Base-by-base conservation (phyloP, 176 grass and related monocot species). In the Melocanna baccifera region DNA sequence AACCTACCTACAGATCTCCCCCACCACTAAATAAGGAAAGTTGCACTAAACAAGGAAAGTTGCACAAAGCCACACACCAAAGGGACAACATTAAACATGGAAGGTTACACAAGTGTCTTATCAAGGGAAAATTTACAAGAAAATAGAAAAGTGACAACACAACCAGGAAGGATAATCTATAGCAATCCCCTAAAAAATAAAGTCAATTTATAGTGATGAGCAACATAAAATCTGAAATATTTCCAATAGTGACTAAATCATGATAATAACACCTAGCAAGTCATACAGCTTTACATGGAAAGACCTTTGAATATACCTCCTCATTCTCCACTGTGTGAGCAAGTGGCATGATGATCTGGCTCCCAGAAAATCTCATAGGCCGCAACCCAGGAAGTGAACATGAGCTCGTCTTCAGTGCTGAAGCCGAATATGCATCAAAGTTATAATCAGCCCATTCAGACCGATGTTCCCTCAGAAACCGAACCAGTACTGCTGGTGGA, bases 401-500 rank as follows among this genome's bases (percentile, higher is more conserved):
- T 73, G 84, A 65, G 19, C 83, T 85, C 3, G 91, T 59, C 80
- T 96, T 99, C 9, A 96, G 62, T 7, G 91, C 81, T 82, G 88
- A 87, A 51, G 97, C 91, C 26, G 84, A 99, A 89, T 99, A 99
- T 12, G 91, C 90, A 88, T 99, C 97, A 2, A 99, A 81, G 83
- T 89, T 92, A 83, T 96, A 99, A 91, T 99, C 97, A 52, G 93
- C 97, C 97, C 97, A 99, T 81, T 99, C 91, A 50, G 97, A 99
- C 16, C 97, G 91, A 84, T 99, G 97, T 69, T 96, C 91, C 88
- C 97, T 96, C 56, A 99, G 55, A 80, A 94, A 96, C 4, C 81
- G 85, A 86, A 99, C 88, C 77, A 99, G 79, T 78, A 92, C 89
- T 52, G 91, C 93, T 63, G 97, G 93, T 63, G 97, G 91, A 67